A percentile compares a stretch with the other conserved stretches of the same genome.
Conservation (phyloP, 345 rosid genomes). For the Nephelium lappaceum region DNA sequence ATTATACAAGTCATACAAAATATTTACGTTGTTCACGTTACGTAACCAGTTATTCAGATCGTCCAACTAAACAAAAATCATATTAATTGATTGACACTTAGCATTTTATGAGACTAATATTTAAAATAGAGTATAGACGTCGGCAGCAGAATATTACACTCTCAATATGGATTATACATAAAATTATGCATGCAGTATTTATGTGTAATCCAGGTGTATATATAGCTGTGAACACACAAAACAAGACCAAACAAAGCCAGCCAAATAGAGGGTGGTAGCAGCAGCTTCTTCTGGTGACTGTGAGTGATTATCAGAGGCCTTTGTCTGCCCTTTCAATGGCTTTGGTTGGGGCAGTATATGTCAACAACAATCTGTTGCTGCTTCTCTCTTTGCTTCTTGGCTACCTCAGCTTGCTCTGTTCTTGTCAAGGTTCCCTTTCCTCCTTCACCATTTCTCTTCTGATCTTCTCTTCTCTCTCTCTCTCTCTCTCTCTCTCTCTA, state of each 20-base stretch:
- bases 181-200: background rate
- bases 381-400: constrained; percentile 31
- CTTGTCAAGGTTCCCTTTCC: constrained; percentile 43
- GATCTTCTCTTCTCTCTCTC: constrained; percentile 16
- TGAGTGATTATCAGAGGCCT: constrained; percentile 14
- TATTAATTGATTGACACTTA: no score
- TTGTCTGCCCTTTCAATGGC: constrained; percentile 49
- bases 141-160: no score
- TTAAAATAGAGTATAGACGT: no score
- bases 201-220: constrained; percentile 8
- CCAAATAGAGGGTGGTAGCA: constrained; percentile 45
- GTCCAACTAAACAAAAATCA: background rate
- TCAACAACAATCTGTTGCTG: constrained; percentile 28
- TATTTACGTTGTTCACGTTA: background rate
- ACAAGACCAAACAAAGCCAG: constrained; percentile 57
- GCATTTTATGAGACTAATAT: no score
- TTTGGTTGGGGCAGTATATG: constrained; percentile 16
- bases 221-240: constrained; percentile 34
- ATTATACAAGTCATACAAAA: no score
- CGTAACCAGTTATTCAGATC: background rate
- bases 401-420: constrained; percentile 39
- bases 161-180: background rate
- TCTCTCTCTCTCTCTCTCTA: constrained; percentile 15
- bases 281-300: constrained; percentile 2
- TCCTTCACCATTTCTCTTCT: constrained; percentile 9